phyloP scores from a whole-genome alignment of 1,284 basidiomycete genomes.

The Apiotrichum sp. region DNA sequence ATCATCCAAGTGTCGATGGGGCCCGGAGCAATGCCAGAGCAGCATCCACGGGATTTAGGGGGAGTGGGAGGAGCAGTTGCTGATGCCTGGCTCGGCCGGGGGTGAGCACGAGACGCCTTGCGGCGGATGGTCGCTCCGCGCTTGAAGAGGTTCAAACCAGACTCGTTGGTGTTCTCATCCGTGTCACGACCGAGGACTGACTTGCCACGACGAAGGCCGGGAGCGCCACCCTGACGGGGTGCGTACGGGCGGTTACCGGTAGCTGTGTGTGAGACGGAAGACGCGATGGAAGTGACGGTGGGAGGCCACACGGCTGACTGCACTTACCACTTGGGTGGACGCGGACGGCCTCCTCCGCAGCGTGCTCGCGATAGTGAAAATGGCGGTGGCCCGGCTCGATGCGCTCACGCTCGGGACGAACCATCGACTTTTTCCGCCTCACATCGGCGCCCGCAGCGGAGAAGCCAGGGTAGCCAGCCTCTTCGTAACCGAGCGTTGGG shows the following conservation, averaged over 20 bases:
- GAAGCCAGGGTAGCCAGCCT: constrained; percentile 36
- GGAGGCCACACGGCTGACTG: background rate
- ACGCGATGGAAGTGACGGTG: background rate
- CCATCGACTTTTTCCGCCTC: constrained; percentile 83
- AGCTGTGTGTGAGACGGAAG: constrained; percentile 48
- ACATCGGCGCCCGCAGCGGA: constrained; percentile 47
- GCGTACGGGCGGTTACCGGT: constrained; percentile 74
- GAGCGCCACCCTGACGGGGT: constrained; percentile 38
- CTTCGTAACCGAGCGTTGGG: constrained; percentile 28
- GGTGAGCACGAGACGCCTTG: constrained; percentile 55
- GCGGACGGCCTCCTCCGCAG: constrained; percentile 69
- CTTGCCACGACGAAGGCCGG: constrained; percentile 66
- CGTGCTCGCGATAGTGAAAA: constrained; percentile 91
- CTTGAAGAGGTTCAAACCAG: constrained; percentile 79
- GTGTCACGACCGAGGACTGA: constrained; percentile 81
- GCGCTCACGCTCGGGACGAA: constrained; percentile 90
- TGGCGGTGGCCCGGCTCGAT: constrained; percentile 91
- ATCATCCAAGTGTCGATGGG: constrained; percentile 94
- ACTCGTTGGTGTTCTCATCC: constrained; percentile 80
- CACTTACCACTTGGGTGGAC: constrained; percentile 72
- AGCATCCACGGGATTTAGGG: constrained; percentile 18
- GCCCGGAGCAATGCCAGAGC: constrained; percentile 59
- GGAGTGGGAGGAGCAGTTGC: constrained; percentile 7
- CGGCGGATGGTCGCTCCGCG: constrained; percentile 68
- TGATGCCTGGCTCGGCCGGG: constrained; percentile 24